Percentiles rank a stretch among this genome's conserved stretches.
These are phyloP conservation scores for Yamadazyma sp. DNA, from an alignment of 805 yeast species.

Conservation along the genomic window DNA sequence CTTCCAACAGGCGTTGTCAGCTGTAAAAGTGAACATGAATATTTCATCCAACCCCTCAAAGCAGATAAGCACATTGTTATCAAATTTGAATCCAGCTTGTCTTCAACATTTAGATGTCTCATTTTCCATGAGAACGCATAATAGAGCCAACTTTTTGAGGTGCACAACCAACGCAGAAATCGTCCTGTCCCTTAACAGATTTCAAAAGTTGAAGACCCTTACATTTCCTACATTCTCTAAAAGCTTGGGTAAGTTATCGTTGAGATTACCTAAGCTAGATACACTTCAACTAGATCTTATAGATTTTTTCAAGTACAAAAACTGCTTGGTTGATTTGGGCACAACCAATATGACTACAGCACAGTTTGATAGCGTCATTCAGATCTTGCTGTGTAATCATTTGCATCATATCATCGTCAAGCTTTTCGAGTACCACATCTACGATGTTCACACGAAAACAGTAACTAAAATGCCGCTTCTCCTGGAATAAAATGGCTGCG, in stretches of 20 bases:
- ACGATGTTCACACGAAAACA: slow-evolving; percentile 7
- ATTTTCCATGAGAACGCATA: slow-evolving; percentile 10
- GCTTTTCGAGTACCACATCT: slow-evolving; percentile 11
- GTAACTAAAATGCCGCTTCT: slow-evolving; percentile 4
- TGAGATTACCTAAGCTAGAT: slow-evolving; percentile 7
- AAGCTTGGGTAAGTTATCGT: slow-evolving; percentile 2
- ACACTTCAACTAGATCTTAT: slow-evolving; percentile 12
- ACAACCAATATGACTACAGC: slow-evolving; percentile 1
- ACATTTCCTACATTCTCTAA: slow-evolving; percentile 13
- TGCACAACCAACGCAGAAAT: slow-evolving; percentile 4
- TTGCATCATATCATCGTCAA: slow-evolving; percentile 11
- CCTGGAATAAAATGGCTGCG: slow-evolving; percentile 4
- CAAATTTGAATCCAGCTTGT: not conserved
- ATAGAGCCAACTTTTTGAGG: slow-evolving; percentile 7
- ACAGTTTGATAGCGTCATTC: slow-evolving; percentile 7
- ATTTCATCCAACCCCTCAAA: slow-evolving; percentile 8
- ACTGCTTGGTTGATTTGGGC: slow-evolving; percentile 12
- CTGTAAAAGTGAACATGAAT: slow-evolving; percentile 11
- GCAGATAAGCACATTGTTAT: slow-evolving; percentile 7
- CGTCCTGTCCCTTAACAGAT: slow-evolving; percentile 6
- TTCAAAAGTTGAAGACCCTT: slow-evolving; percentile 9
- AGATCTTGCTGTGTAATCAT: slow-evolving; percentile 1
- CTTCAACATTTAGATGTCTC: slow-evolving; percentile 9
- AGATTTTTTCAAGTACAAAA: slow-evolving; percentile 14
- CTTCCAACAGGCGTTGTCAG: not conserved